These are phyloP conservation scores for Cryphonectria naterciae DNA, from an alignment of 2,329 filamentous ascomycete species.

Conservation along the genomic window DNA sequence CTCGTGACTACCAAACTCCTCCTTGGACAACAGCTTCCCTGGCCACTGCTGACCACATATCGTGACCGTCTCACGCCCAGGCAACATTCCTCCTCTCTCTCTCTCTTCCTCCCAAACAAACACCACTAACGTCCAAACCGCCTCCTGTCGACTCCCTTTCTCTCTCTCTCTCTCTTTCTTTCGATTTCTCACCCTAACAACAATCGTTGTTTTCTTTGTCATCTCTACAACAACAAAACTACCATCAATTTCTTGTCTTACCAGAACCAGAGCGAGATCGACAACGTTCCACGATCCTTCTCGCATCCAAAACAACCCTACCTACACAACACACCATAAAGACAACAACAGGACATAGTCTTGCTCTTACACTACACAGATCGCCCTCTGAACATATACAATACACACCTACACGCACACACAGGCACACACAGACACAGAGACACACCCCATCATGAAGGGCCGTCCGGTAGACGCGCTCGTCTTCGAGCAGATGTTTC, in stretches of 20 bases:
- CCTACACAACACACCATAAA: not conserved
- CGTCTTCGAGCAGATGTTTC: conserved; percentile 76
- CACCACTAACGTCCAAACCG: not conserved
- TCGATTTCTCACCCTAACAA: not conserved
- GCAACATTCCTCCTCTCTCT: conserved; percentile 9
- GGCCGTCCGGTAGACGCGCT: conserved; percentile 71
- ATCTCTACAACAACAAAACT: not conserved
- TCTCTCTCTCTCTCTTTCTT: not conserved
- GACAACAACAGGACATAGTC: not conserved
- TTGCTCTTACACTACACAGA: not conserved
- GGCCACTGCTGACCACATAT: not conserved
- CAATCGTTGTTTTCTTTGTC: not conserved
- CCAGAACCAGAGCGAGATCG: not conserved
- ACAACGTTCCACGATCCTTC: not conserved
- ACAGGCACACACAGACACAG: not conserved
- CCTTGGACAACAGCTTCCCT: conserved; percentile 5
- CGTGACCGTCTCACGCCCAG: not conserved
- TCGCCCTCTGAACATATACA: not conserved
- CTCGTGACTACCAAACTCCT: not conserved
- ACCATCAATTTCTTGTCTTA: not conserved
- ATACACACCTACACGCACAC: not conserved
- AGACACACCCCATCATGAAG: conserved; percentile 61
- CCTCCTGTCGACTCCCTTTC: not conserved
- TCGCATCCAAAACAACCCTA: not conserved
- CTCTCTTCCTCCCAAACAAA: not conserved